phyloP scores from a whole-genome alignment of 495 filamentous ascomycete genomes.

The Rusavskia elegans region DNA sequence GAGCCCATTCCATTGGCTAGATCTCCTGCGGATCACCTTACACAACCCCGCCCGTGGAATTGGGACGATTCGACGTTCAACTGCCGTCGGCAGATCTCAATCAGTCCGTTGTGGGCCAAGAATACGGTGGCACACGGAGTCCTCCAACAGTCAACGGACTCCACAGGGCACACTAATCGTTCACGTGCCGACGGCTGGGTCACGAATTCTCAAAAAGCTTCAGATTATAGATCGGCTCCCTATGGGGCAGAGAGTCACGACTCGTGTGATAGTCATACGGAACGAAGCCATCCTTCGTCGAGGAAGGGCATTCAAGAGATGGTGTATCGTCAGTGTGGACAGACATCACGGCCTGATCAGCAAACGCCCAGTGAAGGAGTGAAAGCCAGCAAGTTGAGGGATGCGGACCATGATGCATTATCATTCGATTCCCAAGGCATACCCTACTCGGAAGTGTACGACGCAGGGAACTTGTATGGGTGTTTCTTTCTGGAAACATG shows the following conservation, averaged over 20 bases:
- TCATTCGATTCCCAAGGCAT: background rate
- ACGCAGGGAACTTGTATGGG: background rate
- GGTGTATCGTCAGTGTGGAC: background rate
- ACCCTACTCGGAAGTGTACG: background rate
- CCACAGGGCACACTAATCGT: background rate
- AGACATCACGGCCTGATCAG: background rate
- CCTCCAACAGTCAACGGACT: background rate
- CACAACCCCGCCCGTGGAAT: slow-evolving; percentile 13
- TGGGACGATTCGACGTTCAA: slow-evolving; percentile 16
- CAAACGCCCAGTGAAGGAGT: background rate
- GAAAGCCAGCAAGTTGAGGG: background rate
- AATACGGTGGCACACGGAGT: background rate
- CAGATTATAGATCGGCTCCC: background rate
- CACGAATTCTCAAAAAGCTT: background rate
- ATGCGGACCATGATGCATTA: background rate
- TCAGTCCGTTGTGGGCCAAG: background rate
- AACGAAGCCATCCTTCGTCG: background rate
- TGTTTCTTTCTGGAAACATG: background rate
- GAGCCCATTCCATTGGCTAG: slow-evolving; percentile 12
- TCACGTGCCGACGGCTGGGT: background rate
- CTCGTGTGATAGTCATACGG: background rate
- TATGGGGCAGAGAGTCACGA: background rate
- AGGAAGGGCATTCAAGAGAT: background rate
- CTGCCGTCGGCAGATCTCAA: background rate
- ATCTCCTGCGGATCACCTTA: slow-evolving; percentile 10